These are phyloP conservation scores for Kodamaea sp. DNA, from an alignment of 1,139 yeast species.

Conservation along the genomic window DNA sequence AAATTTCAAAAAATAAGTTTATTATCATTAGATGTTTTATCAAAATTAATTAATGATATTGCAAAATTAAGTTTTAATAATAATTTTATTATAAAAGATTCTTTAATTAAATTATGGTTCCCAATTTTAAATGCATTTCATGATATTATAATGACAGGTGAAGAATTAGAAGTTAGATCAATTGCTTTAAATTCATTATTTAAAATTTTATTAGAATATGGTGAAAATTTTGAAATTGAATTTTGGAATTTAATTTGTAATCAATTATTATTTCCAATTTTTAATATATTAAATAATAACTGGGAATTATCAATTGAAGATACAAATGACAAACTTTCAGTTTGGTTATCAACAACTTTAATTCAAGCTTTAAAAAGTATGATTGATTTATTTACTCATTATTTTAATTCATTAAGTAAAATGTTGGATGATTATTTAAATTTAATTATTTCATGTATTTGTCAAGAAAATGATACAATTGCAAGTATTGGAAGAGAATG, in stretches of 20 bases:
- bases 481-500: constrained; percentile 93
- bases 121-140: constrained; percentile 84
- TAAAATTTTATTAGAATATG: constrained; percentile 75
- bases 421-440: constrained; percentile 77
- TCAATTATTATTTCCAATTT: constrained; percentile 83
- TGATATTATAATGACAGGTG: constrained; percentile 88
- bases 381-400: constrained; percentile 77
- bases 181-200: constrained; percentile 81
- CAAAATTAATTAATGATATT: constrained; percentile 57
- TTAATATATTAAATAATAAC: constrained; percentile 70
- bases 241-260: constrained; percentile 85
- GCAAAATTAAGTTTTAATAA: constrained; percentile 38
- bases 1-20: constrained; percentile 77
- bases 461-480: constrained; percentile 95
- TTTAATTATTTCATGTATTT: constrained; percentile 78
- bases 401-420: constrained; percentile 67
- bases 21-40: constrained; percentile 76
- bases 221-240: constrained; percentile 64
- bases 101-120: constrained; percentile 58
- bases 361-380: constrained; percentile 91
- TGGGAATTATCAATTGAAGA: constrained; percentile 67
- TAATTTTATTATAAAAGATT: constrained; percentile 21
- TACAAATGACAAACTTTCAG: constrained; percentile 76
- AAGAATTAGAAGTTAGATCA: constrained; percentile 91
- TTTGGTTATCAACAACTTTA: constrained; percentile 94